phyloP scores from a whole-genome alignment of 192 early-diverging fungal genomes.

The Gaertneriomyces sp. region DNA sequence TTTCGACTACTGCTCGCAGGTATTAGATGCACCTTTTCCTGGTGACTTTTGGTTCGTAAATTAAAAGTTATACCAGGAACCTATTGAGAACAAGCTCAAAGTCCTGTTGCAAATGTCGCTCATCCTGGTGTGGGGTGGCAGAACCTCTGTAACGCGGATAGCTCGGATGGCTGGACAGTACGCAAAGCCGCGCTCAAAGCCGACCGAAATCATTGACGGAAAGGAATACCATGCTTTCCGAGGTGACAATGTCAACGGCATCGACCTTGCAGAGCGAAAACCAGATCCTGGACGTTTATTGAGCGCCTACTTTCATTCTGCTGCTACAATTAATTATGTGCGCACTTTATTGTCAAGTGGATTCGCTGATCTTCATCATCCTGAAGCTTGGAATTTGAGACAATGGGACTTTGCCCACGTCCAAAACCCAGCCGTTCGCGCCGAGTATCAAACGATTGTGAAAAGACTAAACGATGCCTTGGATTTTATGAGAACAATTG shows the following conservation, averaged over 20 bases:
- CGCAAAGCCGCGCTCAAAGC: conserved; percentile 93
- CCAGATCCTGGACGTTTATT: conserved; percentile 93
- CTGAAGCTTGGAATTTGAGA: conserved; percentile 59
- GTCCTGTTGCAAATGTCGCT: conserved; percentile 97
- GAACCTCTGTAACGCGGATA: conserved; percentile 90
- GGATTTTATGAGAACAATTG: conserved; percentile 93
- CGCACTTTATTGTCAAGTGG: conserved; percentile 76
- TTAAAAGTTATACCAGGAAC: conserved; percentile 44
- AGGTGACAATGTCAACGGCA: conserved; percentile 98
- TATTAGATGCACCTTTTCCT: conserved; percentile 26
- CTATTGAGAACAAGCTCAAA: conserved; percentile 94
- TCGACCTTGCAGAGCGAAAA: conserved; percentile 73
- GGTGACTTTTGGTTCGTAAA: too few relatives aligned
- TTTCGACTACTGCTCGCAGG: conserved; percentile 95
- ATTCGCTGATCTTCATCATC: conserved; percentile 91
- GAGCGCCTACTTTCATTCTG: conserved; percentile 94
- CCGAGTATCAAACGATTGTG: conserved; percentile 90
- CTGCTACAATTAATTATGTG: conserved; percentile 93
- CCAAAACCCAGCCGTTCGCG: conserved; percentile 65
- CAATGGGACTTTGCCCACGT: conserved; percentile 91
- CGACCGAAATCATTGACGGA: conserved; percentile 83
- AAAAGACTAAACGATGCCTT: conserved; percentile 81
- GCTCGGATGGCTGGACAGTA: conserved; percentile 99
- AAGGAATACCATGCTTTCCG: conserved; percentile 82
- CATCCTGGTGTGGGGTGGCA: conserved; percentile 88